phyloP scores from a whole-genome alignment of 768 basidiomycete genomes.

The Lentinula detonsa region DNA sequence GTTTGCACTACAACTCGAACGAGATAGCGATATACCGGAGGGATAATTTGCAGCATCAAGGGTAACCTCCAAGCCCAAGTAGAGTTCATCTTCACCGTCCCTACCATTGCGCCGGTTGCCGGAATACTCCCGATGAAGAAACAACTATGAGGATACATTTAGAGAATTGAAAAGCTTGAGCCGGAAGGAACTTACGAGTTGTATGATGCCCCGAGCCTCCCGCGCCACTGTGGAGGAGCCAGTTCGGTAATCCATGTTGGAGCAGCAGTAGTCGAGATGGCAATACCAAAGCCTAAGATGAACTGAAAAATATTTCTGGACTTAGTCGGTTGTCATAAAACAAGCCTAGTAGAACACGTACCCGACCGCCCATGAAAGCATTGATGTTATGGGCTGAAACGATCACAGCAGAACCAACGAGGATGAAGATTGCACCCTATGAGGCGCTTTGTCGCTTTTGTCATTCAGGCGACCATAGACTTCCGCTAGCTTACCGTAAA shows the following conservation, averaged over 20 bases:
- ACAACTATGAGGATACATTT: constrained; percentile 18
- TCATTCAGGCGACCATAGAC: constrained; percentile 14
- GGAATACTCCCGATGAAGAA: constrained; percentile 19
- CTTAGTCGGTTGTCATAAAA: neutral
- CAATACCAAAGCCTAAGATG: constrained; percentile 38
- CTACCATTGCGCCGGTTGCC: constrained; percentile 13
- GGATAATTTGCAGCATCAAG: constrained; percentile 40
- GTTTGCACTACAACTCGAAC: neutral
- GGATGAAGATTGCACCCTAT: constrained; percentile 23
- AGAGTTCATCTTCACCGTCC: constrained; percentile 37
- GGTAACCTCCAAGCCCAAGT: constrained; percentile 62
- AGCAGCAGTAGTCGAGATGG: constrained; percentile 41
- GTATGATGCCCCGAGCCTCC: constrained; percentile 40
- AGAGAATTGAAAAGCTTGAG: constrained; percentile 26
- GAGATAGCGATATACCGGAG: constrained; percentile 10
- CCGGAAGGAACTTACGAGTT: constrained; percentile 24
- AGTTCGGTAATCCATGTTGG: constrained; percentile 39
- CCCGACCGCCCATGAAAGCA: constrained; percentile 17
- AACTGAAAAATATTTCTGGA: constrained; percentile 15
- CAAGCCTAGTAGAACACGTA: neutral
- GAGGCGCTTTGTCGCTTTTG: constrained; percentile 8
- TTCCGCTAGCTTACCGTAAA: constrained; percentile 23
- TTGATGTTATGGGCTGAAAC: constrained; percentile 19
- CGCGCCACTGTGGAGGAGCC: constrained; percentile 18
- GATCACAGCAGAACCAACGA: constrained; percentile 18